phyloP scores from a whole-genome alignment of 441 rosid species.

The Erodium trifolium region DNA sequence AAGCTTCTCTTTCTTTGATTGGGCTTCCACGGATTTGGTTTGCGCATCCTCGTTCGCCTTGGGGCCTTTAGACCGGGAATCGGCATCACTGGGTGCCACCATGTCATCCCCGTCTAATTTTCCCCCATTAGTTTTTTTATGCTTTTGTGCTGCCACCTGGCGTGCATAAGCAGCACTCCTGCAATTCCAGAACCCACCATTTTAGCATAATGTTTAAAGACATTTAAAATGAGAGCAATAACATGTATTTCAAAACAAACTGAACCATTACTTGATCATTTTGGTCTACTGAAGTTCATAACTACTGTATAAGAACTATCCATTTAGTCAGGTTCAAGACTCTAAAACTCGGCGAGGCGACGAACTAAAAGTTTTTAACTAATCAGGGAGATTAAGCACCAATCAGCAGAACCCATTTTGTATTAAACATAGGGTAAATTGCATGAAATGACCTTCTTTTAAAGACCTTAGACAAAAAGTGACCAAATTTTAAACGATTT shows the following conservation, averaged over 20 bases:
- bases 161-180: conserved; percentile 84
- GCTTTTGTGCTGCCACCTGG: conserved; percentile 40
- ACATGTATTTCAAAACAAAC: background rate
- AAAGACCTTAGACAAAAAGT: too few species aligned
- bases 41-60: conserved; percentile 18
- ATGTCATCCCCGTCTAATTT: conserved; percentile 20
- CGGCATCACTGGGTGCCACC: conserved; percentile 18
- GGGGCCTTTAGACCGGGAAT: conserved; percentile 18
- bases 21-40: conserved; percentile 15
- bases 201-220: conserved; percentile 4
- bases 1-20: conserved; percentile 38
- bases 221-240: conserved; percentile 8
- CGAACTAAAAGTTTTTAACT: too few species aligned
- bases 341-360: too few species aligned
- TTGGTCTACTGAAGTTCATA: background rate
- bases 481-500: too few species aligned
- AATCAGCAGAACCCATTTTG: too few species aligned
- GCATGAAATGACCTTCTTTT: too few species aligned
- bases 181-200: conserved; percentile 21
- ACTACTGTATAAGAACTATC: background rate
- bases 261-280: background rate
- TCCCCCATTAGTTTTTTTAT: conserved; percentile 34
- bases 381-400: too few species aligned
- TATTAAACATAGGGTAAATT: too few species aligned
- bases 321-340: background rate